These are phyloP conservation scores for Endogone sp. DNA, from an alignment of 192 early-diverging fungal genomes.

Conservation along the genomic window DNA sequence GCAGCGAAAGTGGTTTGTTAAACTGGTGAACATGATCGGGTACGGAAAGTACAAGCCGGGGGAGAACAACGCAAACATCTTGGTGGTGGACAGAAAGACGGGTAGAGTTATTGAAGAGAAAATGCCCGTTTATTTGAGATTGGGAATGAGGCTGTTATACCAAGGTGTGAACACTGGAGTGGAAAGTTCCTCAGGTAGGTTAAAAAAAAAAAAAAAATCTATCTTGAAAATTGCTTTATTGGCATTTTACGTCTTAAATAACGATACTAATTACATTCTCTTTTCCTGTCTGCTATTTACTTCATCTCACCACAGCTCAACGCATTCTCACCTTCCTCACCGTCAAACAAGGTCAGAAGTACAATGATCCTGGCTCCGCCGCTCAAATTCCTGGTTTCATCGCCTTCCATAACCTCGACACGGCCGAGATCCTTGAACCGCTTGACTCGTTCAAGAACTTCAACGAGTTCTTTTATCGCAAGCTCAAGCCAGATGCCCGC, in stretches of 20 bases:
- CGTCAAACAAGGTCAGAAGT: conserved; percentile 67
- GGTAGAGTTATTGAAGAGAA: conserved; percentile 72
- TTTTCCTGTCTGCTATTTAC: neutral
- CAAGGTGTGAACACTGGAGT: conserved; percentile 48
- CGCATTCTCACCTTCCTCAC: conserved; percentile 46
- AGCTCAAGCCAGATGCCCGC: conserved; percentile 63
- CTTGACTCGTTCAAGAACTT: conserved; percentile 66
- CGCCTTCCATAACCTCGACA: conserved; percentile 62
- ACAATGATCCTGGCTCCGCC: conserved; percentile 55
- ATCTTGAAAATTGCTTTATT: too few species aligned
- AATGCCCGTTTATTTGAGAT: conserved; percentile 71
- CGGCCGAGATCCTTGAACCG: conserved; percentile 66
- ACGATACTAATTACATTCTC: too few species aligned
- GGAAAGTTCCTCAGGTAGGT: conserved; percentile 34
- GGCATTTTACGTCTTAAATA: too few species aligned
- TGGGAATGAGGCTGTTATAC: conserved; percentile 79
- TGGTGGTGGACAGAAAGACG: conserved; percentile 65
- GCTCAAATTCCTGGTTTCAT: conserved; percentile 71
- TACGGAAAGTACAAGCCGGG: conserved; percentile 44
- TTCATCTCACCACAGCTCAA: conserved; percentile 21
- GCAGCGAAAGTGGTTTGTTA: conserved; percentile 52
- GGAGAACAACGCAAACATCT: conserved; percentile 69
- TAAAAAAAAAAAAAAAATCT: too few species aligned
- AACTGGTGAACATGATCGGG: conserved; percentile 31
- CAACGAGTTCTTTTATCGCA: conserved; percentile 86